Conservation (phyloP, 2,329 filamentous ascomycete species). For the Arachnopeziza araneosa region DNA sequence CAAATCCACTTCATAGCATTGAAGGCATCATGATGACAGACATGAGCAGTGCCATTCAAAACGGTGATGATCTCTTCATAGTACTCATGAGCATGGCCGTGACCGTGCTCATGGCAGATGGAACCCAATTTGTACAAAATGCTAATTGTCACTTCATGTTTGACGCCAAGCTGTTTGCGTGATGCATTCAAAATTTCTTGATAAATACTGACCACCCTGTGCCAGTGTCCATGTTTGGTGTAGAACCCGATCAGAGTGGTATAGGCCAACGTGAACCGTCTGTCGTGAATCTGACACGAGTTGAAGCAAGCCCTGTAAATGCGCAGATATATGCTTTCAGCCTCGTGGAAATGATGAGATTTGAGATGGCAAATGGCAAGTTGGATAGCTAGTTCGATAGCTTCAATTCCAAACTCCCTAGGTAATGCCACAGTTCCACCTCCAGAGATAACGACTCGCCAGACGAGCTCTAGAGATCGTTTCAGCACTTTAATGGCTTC, state of each 20-base stretch:
- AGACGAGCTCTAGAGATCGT: constrained; percentile 5
- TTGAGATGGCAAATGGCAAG: constrained; percentile 8
- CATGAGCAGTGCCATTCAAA: constrained; percentile 30
- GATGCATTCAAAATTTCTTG: not conserved
- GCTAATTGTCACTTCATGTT: not conserved
- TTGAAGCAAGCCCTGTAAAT: constrained; percentile 20
- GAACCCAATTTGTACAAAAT: not conserved
- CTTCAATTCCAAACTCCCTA: constrained; percentile 5
- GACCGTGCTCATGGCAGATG: constrained; percentile 12
- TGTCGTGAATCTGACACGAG: constrained; percentile 18
- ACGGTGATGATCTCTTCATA: constrained; percentile 21
- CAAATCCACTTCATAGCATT: constrained; percentile 32
- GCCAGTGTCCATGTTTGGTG: not conserved
- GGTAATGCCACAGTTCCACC: constrained; percentile 7
- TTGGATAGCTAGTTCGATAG: constrained; percentile 8
- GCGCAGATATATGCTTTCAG: constrained; percentile 8
- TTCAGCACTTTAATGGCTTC: constrained; percentile 6
- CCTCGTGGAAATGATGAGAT: constrained; percentile 16
- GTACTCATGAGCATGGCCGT: constrained; percentile 18
- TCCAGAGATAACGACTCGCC: constrained; percentile 1
- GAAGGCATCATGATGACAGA: constrained; percentile 28
- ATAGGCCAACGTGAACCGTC: constrained; percentile 17
- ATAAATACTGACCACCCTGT: not conserved
- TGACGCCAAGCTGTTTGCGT: not conserved
- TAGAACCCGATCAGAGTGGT: not conserved